Evolutionary conservation across 176 grass and related monocot genomes (phyloP), one percentile per base, ranked within the genome.

Genomic region (Aegilops sharonensis): DNA sequence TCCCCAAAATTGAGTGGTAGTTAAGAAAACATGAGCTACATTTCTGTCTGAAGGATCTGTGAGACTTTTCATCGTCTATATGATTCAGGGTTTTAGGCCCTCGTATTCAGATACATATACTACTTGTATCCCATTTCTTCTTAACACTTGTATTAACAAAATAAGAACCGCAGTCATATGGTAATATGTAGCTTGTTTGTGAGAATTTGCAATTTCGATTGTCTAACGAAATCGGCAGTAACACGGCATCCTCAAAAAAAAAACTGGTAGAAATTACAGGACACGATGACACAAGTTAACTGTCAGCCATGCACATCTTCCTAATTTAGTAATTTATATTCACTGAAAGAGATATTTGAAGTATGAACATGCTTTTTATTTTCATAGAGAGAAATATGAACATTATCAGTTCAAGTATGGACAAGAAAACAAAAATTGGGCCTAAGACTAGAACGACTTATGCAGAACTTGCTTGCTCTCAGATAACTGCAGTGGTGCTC

Each of bases 1-100:
- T 78, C 37, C 12, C 21, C 35, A 31, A 83, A 79, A 4, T 27
- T 27, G 5, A 67, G 78, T 67, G 30, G 57, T 61, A 34, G 45
- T 56, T 77, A 80, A 65, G 31, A 66, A 84, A 89, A 50, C 3
- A 80, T 80, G 62, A 67, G 74, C 2, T 64, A 20, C 25, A 59
- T 5, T 74, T 74, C 27, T 34, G 11, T 42, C 7, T 23, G 50
- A 42, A 43, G 71, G 25, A 72, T 56, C 37, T 78, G 13, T 56
- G 75, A 56, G 30, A 72, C 10, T 25, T 86, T 25, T 5, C 15
- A 20, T 40, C 30, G 9, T 52, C 15, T 23, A 78, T 13, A 52
- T 40, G 63, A 90, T 64, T 65, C 39, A 77, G 21, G 14, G 39
- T 11, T 42, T 73, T n/a, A 73, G 5, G 21, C 17, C 5, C 27